Evolutionary conservation across 495 filamentous ascomycete genomes (phyloP), one percentile per base, ranked within the genome.

Genomic region (Aspergillus nanangensis): DNA sequence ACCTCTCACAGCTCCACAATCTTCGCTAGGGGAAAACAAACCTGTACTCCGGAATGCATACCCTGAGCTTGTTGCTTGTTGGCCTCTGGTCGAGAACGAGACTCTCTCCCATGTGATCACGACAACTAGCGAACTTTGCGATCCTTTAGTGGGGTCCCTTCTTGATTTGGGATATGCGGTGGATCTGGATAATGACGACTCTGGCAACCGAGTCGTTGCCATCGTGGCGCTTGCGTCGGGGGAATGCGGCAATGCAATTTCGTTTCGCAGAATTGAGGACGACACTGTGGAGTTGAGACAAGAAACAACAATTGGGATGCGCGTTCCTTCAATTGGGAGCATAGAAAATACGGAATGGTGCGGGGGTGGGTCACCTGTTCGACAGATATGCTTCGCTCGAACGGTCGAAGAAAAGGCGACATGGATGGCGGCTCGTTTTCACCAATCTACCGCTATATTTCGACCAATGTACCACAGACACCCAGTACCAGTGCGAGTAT

Each of bases 381-480:
- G 73, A 33, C 78, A 87, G 55, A 64, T 95, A 22, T 78, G 77
- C 52, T 89, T 86, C 59, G 74, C 80, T 14, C 61, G 74, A 29
- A 62, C 77, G 27, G 34, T 62, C 11, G 72, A 74, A 15, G 66
- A 63, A 35, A 66, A 70, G 22, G 61, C 72, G 13, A 66, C 71
- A 8, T 86, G 81, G 76, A 66, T 90, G 52, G 74, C 85, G 15
- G 77, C 83, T 29, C 81, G 85, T 23, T 78, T 80, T 33, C 58
- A 68, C 17, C 62, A 66, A 3, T 70, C 70, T 8, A 86, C 81
- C 4, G 69, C 65, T 1, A 68, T 88, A 18, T 78, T 83, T 41
- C 75, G 76, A 9, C 85, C 84, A n/a, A 57, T 78, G 17, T 74
- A 69, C 41, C 65, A 60, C 19, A 58, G 53, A 36, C 52, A 52